Conservation (phyloP, 176 grass and related monocot species). For the Rhynchospora breviuscula region DNA sequence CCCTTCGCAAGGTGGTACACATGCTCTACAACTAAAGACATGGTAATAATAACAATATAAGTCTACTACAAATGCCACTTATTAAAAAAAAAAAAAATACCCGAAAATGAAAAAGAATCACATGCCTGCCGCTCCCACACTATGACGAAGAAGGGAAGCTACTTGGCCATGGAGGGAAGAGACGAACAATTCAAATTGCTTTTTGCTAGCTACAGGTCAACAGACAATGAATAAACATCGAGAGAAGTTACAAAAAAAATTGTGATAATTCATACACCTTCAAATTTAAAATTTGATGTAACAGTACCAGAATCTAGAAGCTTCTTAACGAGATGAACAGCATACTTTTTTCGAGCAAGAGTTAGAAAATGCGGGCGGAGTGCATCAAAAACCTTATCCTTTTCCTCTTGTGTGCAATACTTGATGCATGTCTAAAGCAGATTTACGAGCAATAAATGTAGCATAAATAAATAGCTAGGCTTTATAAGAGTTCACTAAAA, state of each 20-base stretch:
- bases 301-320: conserved; percentile 64
- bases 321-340: conserved; percentile 91
- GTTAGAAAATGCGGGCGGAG: conserved; percentile 58
- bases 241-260: not conserved
- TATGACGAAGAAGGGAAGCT: conserved; percentile 66
- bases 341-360: conserved; percentile 73
- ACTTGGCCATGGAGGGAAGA: conserved; percentile 81
- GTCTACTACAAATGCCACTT: not conserved
- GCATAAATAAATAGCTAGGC: not conserved
- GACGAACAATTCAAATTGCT: conserved; percentile 73
- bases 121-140: conserved; percentile 65
- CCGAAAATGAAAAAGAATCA: not conserved
- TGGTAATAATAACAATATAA: conserved; percentile 8
- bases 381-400: conserved; percentile 60
- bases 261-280: not conserved
- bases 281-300: not conserved
- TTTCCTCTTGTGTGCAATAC: conserved; percentile 71
- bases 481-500: not conserved
- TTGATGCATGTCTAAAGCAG: conserved; percentile 76
- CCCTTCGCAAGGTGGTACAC: conserved; percentile 53
- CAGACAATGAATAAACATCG: conserved; percentile 27
- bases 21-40: conserved; percentile 69
- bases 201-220: conserved; percentile 55
- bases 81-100: not conserved
- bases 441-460: conserved; percentile 9